Evolutionary conservation across 441 rosid species (phyloP), one percentile per base, ranked within the genome.

Genomic region (Flueggea neowawraea): DNA sequence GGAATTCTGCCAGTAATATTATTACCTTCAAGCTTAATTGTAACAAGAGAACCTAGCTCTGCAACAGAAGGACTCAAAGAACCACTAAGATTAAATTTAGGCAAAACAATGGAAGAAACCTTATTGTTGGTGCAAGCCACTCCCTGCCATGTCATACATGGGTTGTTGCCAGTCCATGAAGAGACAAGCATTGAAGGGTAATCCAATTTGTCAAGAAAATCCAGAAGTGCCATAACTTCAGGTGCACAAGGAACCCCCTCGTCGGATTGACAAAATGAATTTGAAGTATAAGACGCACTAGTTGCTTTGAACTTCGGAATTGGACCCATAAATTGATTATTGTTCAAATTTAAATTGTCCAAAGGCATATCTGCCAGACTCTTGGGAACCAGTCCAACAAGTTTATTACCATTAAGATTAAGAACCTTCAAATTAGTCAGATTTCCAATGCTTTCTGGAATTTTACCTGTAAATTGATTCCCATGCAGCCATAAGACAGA

Each of bases 321-420:
- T 48, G 95, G 84, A 51, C 95, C 95, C 95, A 88, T 85, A 6
- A 88, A 71, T 64, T 75, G 73, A 69, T 88, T 88, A 52, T 88
- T 88, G 79, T 73, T 85, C 79, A 88, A 68, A 68, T 83, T 82
- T 53, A 88, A 64, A 31, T 62, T 51, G 57, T 77, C 80, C 65
- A 88, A 47, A 12, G 61, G 67, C 85, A 88, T 60, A 68, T 71
- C 49, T 33, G 69, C 77, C 65, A 88, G 78, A 64, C 81, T 71
- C 53, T 67, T 57, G 59, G 95, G 95, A 73, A 88, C 65, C 47
- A 80, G 43, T 53, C 95, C 95, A 68, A 79, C 84, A 64, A 88
- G 74, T 39, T 69, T 59, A 51, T 88, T 88, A 33, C 71, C 52
- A 63, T 88, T 88, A 15, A 85, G 81, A 76, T 85, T 77, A 48